A percentile compares a stretch with the other conserved stretches of the same genome.
Evolutionary conservation across 2,329 filamentous ascomycete species (phyloP).

Genomic region (Diaporthe humulicola): DNA sequence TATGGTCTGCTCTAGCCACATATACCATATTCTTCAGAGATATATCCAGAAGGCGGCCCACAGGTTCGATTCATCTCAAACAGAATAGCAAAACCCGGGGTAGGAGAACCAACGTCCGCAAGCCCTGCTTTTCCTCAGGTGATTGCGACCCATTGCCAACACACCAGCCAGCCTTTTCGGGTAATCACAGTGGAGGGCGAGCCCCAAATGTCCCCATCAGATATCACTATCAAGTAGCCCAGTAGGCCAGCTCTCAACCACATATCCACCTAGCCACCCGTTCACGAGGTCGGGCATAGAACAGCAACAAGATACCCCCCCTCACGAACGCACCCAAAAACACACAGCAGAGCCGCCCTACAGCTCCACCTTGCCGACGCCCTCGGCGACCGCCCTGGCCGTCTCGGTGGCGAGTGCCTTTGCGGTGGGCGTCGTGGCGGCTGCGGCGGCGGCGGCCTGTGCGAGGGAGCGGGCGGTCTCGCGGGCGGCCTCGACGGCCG

Average conservation of each 20-base stretch:
- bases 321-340: not conserved
- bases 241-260: not conserved
- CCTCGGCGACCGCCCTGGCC: conserved; percentile 47
- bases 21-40: not conserved
- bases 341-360: conserved; percentile 41
- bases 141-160: not conserved
- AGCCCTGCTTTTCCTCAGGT: not conserved
- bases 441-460: conserved; percentile 12
- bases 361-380: conserved; percentile 53
- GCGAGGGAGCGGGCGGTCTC: conserved; percentile 55
- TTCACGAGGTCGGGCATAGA: not conserved
- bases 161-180: not conserved
- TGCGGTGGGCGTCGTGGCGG: conserved; percentile 8
- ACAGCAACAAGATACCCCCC: not conserved
- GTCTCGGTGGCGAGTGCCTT: conserved; percentile 48
- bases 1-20: not conserved
- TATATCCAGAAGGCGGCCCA: not conserved
- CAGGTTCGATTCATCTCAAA: not conserved
- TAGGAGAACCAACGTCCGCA: not conserved
- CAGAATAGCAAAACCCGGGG: not conserved
- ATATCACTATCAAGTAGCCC: not conserved
- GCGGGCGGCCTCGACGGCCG: conserved; percentile 63
- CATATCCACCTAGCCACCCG: not conserved
- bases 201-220: not conserved
- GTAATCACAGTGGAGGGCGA: not conserved